Conservation (phyloP, 345 rosid species). For the Eucalyptus pauciflora region DNA sequence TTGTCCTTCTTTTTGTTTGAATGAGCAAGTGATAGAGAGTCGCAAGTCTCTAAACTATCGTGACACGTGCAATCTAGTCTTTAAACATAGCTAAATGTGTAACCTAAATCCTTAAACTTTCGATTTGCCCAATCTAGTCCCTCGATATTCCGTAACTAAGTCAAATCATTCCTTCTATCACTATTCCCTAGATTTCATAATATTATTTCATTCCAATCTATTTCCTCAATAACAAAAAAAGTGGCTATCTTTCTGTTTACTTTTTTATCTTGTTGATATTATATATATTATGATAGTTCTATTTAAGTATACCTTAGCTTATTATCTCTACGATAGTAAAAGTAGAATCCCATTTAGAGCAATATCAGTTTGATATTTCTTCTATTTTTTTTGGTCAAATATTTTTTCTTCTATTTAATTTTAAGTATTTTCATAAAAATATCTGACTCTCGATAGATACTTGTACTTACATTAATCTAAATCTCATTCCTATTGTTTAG, state of each 20-base stretch:
- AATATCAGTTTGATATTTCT: not conserved
- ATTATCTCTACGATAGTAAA: not conserved
- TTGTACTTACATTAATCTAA: not conserved
- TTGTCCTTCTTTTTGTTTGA: not conserved
- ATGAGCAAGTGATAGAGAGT: not conserved
- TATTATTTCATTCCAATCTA: not conserved
- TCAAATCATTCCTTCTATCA: not conserved
- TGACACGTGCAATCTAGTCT: not conserved
- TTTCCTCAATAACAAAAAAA: not conserved
- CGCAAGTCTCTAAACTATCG: not conserved
- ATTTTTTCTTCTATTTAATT: not conserved
- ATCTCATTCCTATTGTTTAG: not conserved
- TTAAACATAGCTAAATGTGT: not conserved
- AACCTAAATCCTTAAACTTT: not conserved
- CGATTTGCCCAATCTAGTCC: not conserved
- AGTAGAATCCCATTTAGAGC: not conserved
- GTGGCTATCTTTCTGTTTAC: not conserved
- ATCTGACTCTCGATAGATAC: not conserved
- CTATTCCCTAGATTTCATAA: not conserved
- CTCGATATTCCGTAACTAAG: not conserved
- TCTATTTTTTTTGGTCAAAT: not conserved
- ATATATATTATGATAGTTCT: not conserved
- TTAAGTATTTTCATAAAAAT: not conserved
- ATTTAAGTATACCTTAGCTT: not conserved
- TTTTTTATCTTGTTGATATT: not conserved